Percentiles rank a stretch among this genome's conserved stretches.
These are phyloP conservation scores for Nothophaeocryptopus gaeumannii DNA, from an alignment of 2,329 filamentous ascomycete genomes.

Conservation along the genomic window DNA sequence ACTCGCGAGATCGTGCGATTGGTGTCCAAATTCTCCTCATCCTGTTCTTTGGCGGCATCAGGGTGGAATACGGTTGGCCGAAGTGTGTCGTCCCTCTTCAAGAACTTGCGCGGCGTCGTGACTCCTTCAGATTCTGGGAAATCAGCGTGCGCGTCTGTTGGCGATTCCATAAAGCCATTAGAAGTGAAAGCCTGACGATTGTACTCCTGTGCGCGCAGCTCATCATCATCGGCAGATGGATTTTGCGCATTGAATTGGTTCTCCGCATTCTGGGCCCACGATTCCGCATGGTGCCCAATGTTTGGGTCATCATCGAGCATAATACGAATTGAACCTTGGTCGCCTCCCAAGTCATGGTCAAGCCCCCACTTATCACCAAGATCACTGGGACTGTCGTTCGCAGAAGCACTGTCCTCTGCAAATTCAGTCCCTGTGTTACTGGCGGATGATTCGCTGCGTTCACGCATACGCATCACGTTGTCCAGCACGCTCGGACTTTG, in stretches of 20 bases:
- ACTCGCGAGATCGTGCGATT: constrained; percentile 25
- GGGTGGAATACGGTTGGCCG: constrained; percentile 16
- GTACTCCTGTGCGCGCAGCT: constrained; percentile 20
- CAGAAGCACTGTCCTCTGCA: constrained; percentile 32
- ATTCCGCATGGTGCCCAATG: constrained; percentile 16
- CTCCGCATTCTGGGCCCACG: constrained; percentile 23
- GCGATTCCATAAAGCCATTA: constrained; percentile 27
- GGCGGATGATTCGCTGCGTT: constrained; percentile 29
- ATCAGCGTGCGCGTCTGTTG: constrained; percentile 16
- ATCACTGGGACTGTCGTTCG: constrained; percentile 26
- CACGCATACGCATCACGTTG: constrained; percentile 35
- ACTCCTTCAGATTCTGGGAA: constrained; percentile 21
- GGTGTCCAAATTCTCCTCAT: constrained; percentile 9
- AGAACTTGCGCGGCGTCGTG: constrained; percentile 28
- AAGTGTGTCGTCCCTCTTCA: constrained; percentile 26
- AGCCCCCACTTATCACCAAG: constrained; percentile 29
- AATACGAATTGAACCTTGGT: constrained; percentile 36
- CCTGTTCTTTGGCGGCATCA: constrained; percentile 7
- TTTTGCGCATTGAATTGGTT: constrained; percentile 17
- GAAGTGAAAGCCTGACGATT: constrained; percentile 23
- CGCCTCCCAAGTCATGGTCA: constrained; percentile 18
- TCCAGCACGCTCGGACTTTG: constrained; percentile 30
- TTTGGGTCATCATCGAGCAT: constrained; percentile 34
- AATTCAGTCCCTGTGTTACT: constrained; percentile 33
- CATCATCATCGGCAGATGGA: constrained; percentile 14